Evolutionary conservation across 2,329 filamentous ascomycete genomes (phyloP).

Genomic region (Cytospora leucostoma): DNA sequence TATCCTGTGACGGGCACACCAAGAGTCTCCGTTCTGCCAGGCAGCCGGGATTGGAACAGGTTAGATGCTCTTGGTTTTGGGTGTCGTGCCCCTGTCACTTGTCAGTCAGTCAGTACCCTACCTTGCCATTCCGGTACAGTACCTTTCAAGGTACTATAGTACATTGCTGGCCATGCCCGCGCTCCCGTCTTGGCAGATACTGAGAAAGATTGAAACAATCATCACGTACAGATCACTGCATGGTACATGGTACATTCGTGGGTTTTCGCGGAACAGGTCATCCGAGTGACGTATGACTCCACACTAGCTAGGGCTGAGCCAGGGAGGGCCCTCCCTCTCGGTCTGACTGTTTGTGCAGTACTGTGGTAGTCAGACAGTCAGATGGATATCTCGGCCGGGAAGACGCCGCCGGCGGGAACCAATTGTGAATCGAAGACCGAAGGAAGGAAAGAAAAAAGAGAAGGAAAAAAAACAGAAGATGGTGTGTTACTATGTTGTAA

Average conservation of each 20-base stretch:
- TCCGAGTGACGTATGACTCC: slow-evolving; percentile 26
- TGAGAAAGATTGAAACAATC: background rate
- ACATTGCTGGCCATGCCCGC: slow-evolving; percentile 12
- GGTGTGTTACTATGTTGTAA: slow-evolving; percentile 18
- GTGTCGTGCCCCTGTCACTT: slow-evolving; percentile 12
- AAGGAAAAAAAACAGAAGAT: slow-evolving; percentile 6
- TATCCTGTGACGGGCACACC: background rate
- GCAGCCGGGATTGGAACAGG: background rate
- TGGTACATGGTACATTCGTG: no score
- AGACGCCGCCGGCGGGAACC: slow-evolving; percentile 6
- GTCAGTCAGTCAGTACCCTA: no score
- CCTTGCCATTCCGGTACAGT: background rate
- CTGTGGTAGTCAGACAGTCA: slow-evolving; percentile 2
- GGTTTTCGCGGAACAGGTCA: slow-evolving; percentile 7
- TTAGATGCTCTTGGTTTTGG: background rate
- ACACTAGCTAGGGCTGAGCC: slow-evolving; percentile 26
- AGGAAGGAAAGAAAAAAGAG: background rate
- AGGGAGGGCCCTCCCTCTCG: slow-evolving; percentile 5
- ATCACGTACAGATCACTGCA: background rate
- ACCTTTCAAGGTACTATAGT: no score
- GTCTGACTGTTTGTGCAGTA: slow-evolving; percentile 3
- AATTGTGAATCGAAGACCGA: slow-evolving; percentile 9
- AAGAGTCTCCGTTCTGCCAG: background rate
- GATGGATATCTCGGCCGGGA: slow-evolving; percentile 12
- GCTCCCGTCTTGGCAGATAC: slow-evolving; percentile 15